Evolutionary conservation across 2,329 filamentous ascomycete species (phyloP).

Genomic region (Davidsoniella virescens): DNA sequence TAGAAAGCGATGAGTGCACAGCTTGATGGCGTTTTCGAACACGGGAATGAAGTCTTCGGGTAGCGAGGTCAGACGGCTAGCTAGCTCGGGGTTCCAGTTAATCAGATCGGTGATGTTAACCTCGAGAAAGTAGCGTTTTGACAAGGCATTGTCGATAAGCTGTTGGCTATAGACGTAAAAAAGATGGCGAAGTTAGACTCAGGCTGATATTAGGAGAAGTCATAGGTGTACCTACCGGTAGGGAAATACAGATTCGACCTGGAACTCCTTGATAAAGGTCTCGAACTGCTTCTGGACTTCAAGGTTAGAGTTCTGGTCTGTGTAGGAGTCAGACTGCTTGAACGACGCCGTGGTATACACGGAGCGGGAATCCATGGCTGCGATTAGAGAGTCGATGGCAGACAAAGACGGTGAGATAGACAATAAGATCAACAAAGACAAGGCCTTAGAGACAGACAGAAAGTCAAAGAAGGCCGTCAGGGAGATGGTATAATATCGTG

Average conservation of each 20-base stretch:
- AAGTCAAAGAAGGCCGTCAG: background rate
- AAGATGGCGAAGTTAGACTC: background rate
- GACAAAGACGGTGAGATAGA: background rate
- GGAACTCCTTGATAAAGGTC: constrained; percentile 43
- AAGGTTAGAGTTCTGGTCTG: constrained; percentile 50
- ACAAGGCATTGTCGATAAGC: constrained; percentile 80
- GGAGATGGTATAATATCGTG: background rate
- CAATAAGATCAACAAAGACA: background rate
- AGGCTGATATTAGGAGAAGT: background rate
- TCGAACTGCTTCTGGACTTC: constrained; percentile 67
- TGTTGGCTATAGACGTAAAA: constrained; percentile 51
- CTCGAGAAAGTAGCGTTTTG: constrained; percentile 92
- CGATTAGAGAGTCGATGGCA: background rate
- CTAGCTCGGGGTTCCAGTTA: constrained; percentile 88
- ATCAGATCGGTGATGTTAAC: constrained; percentile 92
- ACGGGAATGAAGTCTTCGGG: constrained; percentile 86
- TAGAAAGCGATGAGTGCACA: constrained; percentile 85
- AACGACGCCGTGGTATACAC: constrained; percentile 12
- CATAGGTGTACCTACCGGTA: constrained; percentile 6
- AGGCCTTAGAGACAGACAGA: background rate
- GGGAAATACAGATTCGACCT: constrained; percentile 7
- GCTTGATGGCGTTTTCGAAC: constrained; percentile 83
- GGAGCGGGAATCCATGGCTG: constrained; percentile 10
- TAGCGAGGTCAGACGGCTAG: constrained; percentile 74
- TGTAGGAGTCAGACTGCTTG: constrained; percentile 40